These are phyloP conservation scores for Colletotrichum tanaceti DNA, from an alignment of 2,329 filamentous ascomycete genomes.

Conservation along the genomic window DNA sequence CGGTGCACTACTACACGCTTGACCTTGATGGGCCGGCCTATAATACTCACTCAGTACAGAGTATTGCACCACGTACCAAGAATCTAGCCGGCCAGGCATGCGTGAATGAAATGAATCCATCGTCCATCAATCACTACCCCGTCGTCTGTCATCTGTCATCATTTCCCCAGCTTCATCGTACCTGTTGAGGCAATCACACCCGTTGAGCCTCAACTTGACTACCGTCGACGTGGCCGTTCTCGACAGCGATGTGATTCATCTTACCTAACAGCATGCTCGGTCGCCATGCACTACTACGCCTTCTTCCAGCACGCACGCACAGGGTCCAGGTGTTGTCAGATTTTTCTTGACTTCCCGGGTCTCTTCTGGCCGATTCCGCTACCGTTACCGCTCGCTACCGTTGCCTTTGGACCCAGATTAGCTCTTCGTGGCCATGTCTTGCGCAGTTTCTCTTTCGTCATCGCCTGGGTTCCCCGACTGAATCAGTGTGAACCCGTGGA, in stretches of 20 bases:
- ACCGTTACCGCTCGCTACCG: too few species aligned
- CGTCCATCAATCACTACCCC: not conserved
- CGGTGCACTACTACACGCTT: not conserved
- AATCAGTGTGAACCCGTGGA: not conserved
- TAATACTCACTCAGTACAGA: too few species aligned
- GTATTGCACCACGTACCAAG: too few species aligned
- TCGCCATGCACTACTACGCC: slow-evolving; percentile 1
- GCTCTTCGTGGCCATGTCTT: slow-evolving; percentile 11
- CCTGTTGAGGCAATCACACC: not conserved
- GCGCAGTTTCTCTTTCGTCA: slow-evolving; percentile 18
- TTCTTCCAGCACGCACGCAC: too few species aligned
- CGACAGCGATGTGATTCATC: not conserved
- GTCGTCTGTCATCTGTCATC: slow-evolving; percentile 3
- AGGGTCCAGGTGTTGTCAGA: slow-evolving; percentile 11
- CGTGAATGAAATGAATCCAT: too few species aligned
- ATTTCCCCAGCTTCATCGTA: slow-evolving; percentile 7
- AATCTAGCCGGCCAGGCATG: not conserved
- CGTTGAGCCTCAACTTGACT: slow-evolving; percentile 5
- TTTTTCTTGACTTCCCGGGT: not conserved
- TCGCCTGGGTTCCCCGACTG: not conserved
- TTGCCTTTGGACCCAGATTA: slow-evolving; percentile 3
- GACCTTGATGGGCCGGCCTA: too few species aligned
- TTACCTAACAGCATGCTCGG: slow-evolving; percentile 9
- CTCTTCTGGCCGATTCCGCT: not conserved
- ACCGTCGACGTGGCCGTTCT: too few species aligned